Evolutionary conservation across 1,284 basidiomycete genomes (phyloP), one percentile per base, ranked within the genome.

Genomic region (Fomitopsis schrenkii): DNA sequence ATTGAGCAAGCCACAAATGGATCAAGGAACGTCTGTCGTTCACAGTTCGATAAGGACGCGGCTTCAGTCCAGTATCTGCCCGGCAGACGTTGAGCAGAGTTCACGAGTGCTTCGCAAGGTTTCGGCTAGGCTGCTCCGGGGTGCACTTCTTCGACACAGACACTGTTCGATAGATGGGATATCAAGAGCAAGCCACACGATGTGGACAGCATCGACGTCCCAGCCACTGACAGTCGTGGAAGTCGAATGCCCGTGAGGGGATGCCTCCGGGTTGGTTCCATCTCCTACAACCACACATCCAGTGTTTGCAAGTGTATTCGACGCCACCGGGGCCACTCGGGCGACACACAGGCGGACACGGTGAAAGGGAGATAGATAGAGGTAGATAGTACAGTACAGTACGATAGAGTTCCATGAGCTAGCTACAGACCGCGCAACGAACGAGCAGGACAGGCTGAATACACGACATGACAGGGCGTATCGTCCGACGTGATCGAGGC

Each of bases 401-500:
- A 22, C 15, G 26, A 28, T 28, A 46, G 28, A 15, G 33, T 26
- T 30, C 52, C 22, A 17, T 5, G 5, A 33, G 30, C 30, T 17
- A 30, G 52, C 52, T 38, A 54, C 52, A 54, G 7, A 53, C 6
- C 52, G 52, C 30, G 8, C 52, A 38, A 53, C 30, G 22, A 30
- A 10, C 52, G 17, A 22, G 33, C 14, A 53, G 42, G 26, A 48
- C 46, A 14, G 22, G 35, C 8, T 5, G n/a, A n/a, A 36, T 35
- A 22, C 36, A 40, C 9, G 35, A 35, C 19, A 22, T 22, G 36
- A 15, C 7, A 9, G 17, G 38, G 14, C 38, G 38, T 40, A 12
- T 12, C 36, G 52, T 54, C 52, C 52, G 52, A 54, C 52, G 22
- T 54, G 52, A 54, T 54, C 52, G 52, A 53, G 35, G 33, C 52